A percentile compares a stretch with the other conserved stretches of the same genome.
phyloP scores from a whole-genome alignment of 495 filamentous ascomycete species.

The Aspergillus conjunctus region DNA sequence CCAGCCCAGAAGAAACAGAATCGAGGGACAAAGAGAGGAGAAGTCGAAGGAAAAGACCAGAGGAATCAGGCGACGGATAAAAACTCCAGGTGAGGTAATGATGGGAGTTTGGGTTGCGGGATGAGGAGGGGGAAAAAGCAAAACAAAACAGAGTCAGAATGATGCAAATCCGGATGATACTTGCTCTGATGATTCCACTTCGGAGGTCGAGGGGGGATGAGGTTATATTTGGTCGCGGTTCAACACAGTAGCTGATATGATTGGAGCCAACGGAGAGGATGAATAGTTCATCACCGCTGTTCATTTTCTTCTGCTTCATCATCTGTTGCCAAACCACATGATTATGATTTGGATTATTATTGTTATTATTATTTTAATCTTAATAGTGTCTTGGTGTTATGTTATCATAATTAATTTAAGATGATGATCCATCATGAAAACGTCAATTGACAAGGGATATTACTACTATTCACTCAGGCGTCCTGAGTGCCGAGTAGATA shows the following conservation, averaged over 20 bases:
- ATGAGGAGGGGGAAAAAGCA: conserved; percentile 5
- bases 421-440: conserved; percentile 6
- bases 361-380: not conserved
- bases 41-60: not conserved
- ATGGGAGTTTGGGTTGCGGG: not conserved
- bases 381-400: not conserved
- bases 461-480: too few species aligned
- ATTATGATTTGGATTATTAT: conserved; percentile 2
- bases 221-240: conserved; percentile 1
- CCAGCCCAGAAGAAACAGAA: not conserved
- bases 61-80: not conserved
- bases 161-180: conserved; percentile 10
- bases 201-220: not conserved
- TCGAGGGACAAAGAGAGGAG: conserved; percentile 1
- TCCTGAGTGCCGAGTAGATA: not conserved
- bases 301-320: not conserved
- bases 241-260: not conserved
- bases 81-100: conserved; percentile 2
- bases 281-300: conserved; percentile 11
- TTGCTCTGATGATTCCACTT: not conserved
- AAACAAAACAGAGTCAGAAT: conserved; percentile 7
- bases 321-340: not conserved
- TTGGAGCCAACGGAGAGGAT: conserved; percentile 15
- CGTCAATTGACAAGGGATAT: not conserved
- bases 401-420: not conserved